A percentile compares a stretch with the other conserved stretches of the same genome.
Conservation (phyloP, 805 yeast species). For the Candida qinlingensis region DNA sequence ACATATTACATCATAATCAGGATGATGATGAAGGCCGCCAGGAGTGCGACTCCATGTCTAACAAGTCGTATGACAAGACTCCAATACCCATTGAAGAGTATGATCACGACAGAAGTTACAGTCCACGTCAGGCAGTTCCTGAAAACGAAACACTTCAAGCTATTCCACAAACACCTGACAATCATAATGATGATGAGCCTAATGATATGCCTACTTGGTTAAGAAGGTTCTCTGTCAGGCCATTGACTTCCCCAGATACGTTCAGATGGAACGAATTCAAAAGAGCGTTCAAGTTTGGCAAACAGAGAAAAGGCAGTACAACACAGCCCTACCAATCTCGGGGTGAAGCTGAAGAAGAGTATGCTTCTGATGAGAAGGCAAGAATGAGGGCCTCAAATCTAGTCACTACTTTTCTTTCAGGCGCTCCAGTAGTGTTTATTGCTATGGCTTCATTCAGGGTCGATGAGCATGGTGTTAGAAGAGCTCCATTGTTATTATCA, state of each 20-base stretch:
- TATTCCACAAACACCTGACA: not conserved
- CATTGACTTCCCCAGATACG: constrained; percentile 7
- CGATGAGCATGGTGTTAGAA: constrained; percentile 69
- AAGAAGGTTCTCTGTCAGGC: constrained; percentile 17
- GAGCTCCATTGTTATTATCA: constrained; percentile 79
- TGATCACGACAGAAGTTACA: not conserved
- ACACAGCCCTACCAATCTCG: not conserved
- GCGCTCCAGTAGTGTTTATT: constrained; percentile 68
- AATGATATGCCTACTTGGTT: constrained; percentile 23
- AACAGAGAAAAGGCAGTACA: constrained; percentile 1
- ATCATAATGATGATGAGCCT: not conserved
- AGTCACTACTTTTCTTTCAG: constrained; percentile 52
- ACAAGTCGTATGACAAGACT: constrained; percentile 6
- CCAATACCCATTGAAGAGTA: not conserved
- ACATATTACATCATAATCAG: constrained; percentile 14
- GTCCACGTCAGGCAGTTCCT: not conserved
- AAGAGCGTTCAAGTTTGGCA: constrained; percentile 23
- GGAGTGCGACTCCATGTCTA: constrained; percentile 3
- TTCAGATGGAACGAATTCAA: constrained; percentile 24
- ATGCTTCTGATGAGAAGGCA: constrained; percentile 22
- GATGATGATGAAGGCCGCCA: constrained; percentile 21
- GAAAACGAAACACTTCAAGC: not conserved
- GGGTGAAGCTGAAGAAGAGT: constrained; percentile 1
- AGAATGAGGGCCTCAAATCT: constrained; percentile 36
- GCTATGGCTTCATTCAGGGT: constrained; percentile 68